Evolutionary conservation across 2,329 filamentous ascomycete genomes (phyloP).

Genomic region (Calonectria hongkongensis): DNA sequence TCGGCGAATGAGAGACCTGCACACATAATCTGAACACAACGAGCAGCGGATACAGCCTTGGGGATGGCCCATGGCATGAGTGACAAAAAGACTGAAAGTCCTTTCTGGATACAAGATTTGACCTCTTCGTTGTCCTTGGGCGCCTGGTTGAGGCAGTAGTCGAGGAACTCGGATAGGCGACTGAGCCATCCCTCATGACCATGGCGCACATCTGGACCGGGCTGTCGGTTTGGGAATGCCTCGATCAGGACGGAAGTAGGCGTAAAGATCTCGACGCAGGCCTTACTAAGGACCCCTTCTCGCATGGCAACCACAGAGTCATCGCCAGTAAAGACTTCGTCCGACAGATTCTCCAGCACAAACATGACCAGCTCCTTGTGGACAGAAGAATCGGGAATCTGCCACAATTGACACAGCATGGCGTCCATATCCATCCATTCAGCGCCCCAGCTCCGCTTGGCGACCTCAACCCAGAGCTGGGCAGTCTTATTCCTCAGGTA

Average conservation of each 20-base stretch:
- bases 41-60: conserved; percentile 83
- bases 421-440: conserved; percentile 98
- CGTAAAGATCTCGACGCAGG: conserved; percentile 95
- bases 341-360: conserved; percentile 92
- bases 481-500: conserved; percentile 96
- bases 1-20: conserved; percentile 81
- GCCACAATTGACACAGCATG: conserved; percentile 88
- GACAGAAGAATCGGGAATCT: conserved; percentile 75
- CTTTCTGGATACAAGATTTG: conserved; percentile 83
- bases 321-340: conserved; percentile 94
- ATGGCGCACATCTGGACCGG: conserved; percentile 81
- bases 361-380: conserved; percentile 91
- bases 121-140: conserved; percentile 79
- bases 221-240: conserved; percentile 83
- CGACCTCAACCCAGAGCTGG: conserved; percentile 94
- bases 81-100: conserved; percentile 85
- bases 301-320: conserved; percentile 90
- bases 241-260: conserved; percentile 84
- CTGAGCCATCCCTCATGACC: conserved; percentile 92
- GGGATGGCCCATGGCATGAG: conserved; percentile 92
- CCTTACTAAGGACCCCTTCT: conserved; percentile 88
- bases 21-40: conserved; percentile 82
- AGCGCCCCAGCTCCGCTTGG: conserved; percentile 93
- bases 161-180: conserved; percentile 84
- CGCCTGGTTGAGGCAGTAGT: conserved; percentile 81